Percentiles rank a stretch among this genome's conserved stretches.
Evolutionary conservation across 2,329 filamentous ascomycete genomes (phyloP).

Genomic region (Scedosporium dehoogii): DNA sequence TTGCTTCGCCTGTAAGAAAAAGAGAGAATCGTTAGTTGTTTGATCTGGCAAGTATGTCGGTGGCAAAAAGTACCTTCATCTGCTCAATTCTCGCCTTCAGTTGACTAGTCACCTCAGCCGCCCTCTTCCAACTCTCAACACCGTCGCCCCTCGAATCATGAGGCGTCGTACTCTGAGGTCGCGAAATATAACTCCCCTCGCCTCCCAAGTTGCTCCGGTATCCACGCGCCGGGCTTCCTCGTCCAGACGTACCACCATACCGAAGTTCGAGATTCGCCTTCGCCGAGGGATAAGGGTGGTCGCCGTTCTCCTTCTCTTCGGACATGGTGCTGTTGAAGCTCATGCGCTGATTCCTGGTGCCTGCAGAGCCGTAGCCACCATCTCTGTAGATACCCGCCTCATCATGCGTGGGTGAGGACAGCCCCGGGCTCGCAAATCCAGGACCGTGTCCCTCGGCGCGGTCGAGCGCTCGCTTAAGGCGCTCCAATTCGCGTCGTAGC

Average conservation of each 20-base stretch:
- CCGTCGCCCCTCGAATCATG: conserved; percentile 22
- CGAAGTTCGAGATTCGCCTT: conserved; percentile 47
- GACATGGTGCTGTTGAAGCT: conserved; percentile 57
- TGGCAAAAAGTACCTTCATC: conserved; percentile 65
- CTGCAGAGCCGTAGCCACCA: conserved; percentile 19
- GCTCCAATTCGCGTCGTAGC: conserved; percentile 78
- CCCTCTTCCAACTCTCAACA: conserved; percentile 91
- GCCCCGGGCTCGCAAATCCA: conserved; percentile 27
- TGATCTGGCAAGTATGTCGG: too few relatives aligned
- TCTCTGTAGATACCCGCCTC: conserved; percentile 53
- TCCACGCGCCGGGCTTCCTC: conserved; percentile 49
- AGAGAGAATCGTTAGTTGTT: neutral
- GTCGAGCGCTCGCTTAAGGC: conserved; percentile 78
- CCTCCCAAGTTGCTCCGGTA: conserved; percentile 27
- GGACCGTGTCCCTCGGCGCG: conserved; percentile 43
- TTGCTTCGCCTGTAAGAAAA: neutral
- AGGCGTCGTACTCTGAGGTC: conserved; percentile 17
- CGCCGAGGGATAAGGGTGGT: conserved; percentile 33
- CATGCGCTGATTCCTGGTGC: conserved; percentile 38
- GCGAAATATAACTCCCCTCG: conserved; percentile 7
- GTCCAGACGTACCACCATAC: conserved; percentile 43
- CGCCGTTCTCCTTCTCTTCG: conserved; percentile 70
- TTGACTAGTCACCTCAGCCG: conserved; percentile 95
- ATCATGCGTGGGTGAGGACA: conserved; percentile 45
- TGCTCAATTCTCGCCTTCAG: conserved; percentile 95